phyloP scores from a whole-genome alignment of 345 rosid species.

The Gossypioides kirkii region DNA sequence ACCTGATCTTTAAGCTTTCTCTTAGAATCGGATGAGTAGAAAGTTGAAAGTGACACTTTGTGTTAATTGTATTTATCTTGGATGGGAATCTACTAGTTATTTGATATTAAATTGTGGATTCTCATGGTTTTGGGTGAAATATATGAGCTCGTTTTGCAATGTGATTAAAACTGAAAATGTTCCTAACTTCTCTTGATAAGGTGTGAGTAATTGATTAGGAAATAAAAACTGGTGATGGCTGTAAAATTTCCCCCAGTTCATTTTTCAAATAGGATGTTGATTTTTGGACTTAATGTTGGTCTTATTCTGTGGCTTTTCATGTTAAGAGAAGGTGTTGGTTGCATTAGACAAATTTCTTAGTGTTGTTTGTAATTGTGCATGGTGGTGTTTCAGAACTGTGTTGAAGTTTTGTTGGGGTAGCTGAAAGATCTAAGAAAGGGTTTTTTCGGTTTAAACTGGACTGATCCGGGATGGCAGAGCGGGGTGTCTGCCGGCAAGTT shows the following conservation, averaged over 20 bases:
- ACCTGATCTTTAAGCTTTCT: background rate
- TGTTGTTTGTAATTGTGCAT: constrained; percentile 4
- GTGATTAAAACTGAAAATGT: background rate
- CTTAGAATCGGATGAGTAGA: background rate
- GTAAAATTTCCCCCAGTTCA: background rate
- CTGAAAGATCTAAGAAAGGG: constrained; percentile 35
- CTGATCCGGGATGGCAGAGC: constrained; percentile 34
- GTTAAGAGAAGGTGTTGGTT: background rate
- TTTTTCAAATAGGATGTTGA: background rate
- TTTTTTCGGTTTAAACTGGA: constrained; percentile 38
- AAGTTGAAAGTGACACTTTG: background rate
- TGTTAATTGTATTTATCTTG: background rate
- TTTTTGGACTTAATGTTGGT: background rate
- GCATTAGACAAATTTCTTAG: constrained; percentile 3
- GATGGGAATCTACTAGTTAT: background rate
- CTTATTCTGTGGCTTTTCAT: background rate
- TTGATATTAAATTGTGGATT: background rate
- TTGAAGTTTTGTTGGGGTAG: constrained; percentile 11
- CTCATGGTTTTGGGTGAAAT: background rate
- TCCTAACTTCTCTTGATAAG: background rate
- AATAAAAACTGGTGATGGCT: background rate
- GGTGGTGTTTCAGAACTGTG: constrained; percentile 19
- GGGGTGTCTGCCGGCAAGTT: constrained; percentile 32
- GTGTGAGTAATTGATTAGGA: background rate
- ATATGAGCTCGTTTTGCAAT: background rate